Base-by-base conservation (phyloP, 257 asterid genomes). In the Phtheirospermum japonicum region DNA sequence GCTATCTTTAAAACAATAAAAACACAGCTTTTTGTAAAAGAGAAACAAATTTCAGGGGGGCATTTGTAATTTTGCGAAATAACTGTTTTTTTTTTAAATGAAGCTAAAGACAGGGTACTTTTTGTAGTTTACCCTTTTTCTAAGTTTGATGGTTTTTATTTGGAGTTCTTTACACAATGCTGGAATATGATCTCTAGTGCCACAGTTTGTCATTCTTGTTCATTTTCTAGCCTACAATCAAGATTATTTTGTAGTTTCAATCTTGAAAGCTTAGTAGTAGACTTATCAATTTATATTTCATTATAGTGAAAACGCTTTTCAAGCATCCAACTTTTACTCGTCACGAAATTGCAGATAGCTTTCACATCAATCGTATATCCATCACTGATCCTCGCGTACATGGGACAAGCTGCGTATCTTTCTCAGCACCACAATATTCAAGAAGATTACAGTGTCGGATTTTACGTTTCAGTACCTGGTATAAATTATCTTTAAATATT, bases 371-470 rank as follows among this genome's bases (percentile, higher is more conserved):
- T 91, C 61, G 96, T 88, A 43, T 91, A 91, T 77, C 98, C 98
- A 30, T 79, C 98, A 0, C 68, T 88, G 58, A 73, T 90, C 64
- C 95, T 90, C 14, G 98, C 96, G 9, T 90, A 90, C 56, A 90
- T 90, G 98, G 98, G 98, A 50, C 98, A 90, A 75, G 96, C 96
- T 46, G 98, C 98, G 31, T 90, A 90, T 77, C 87, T 90, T 60
- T 85, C 96, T 23, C 78, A 51, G 73, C 91, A 90, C 79, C 98
- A 90, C 61, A 67, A 26, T 30, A 45, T 80, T 33, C 70, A 80
- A 57, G 67, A 64, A 48, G 74, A 77, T 49, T 76, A 82, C 60
- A 73, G 59, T 31, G 73, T 91, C 52, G 98, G 98, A 67, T 91
- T 91, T 77, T 91, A 91, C 33, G 89, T 88, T 26, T 91, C 54